Evolutionary conservation across 345 rosid species (phyloP).

Genomic region (Citrus hindsii): DNA sequence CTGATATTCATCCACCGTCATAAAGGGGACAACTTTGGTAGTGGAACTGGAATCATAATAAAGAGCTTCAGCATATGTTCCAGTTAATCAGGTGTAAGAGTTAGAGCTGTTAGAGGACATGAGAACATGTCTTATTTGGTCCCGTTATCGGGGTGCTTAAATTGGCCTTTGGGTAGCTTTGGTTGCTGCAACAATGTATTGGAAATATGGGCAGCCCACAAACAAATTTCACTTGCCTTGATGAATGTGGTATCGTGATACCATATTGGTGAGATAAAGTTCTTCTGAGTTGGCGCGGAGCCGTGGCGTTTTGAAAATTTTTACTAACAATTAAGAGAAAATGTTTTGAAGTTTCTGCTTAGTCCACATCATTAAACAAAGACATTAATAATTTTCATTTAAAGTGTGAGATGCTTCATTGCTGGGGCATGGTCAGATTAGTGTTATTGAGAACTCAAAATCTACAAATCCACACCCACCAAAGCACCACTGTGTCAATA

Average conservation of each 20-base stretch:
- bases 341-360: background rate
- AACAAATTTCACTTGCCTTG: background rate
- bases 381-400: background rate
- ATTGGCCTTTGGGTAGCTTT: background rate
- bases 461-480: background rate
- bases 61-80: background rate
- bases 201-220: background rate
- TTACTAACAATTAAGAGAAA: no score
- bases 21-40: conserved; percentile 5
- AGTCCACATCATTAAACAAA: background rate
- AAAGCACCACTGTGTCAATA: background rate
- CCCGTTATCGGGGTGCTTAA: background rate
- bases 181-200: background rate
- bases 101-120: background rate
- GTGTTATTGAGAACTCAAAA: background rate
- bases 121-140: background rate
- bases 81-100: background rate
- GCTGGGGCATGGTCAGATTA: conserved; percentile 8
- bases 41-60: background rate
- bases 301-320: background rate
- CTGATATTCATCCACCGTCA: conserved; percentile 24
- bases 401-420: background rate
- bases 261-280: background rate
- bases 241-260: background rate
- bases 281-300: background rate